Percentiles rank a stretch among this genome's conserved stretches.
Conservation (phyloP, 2,329 filamentous ascomycete species). For the Calonectria multiphialidica region DNA sequence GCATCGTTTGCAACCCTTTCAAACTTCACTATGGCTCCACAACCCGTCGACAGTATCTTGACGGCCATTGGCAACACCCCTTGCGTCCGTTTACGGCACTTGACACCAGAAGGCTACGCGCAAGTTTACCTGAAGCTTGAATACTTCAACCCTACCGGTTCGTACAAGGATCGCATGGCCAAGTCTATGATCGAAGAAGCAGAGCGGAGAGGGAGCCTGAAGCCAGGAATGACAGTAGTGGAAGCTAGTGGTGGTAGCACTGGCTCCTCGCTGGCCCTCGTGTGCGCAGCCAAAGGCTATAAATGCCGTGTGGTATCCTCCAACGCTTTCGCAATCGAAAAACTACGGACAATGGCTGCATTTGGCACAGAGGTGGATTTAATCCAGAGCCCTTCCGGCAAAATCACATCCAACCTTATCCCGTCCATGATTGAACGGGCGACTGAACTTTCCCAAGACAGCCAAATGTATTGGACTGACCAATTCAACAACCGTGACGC, state of each 20-base stretch:
- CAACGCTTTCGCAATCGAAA: background rate
- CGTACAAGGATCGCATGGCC: constrained; percentile 11
- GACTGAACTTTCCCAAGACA: background rate
- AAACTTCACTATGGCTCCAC: too few species aligned
- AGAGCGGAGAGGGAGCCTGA: background rate
- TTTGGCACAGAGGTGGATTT: background rate
- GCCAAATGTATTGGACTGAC: background rate
- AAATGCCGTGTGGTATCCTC: background rate
- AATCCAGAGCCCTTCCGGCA: background rate
- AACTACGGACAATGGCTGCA: background rate
- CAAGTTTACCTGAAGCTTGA: too few species aligned
- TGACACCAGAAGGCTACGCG: too few species aligned
- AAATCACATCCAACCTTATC: background rate
- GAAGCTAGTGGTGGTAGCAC: constrained; percentile 3
- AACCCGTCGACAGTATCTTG: too few species aligned
- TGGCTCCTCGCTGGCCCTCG: constrained; percentile 2
- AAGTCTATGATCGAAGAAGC: background rate
- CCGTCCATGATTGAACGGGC: background rate
- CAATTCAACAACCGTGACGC: background rate
- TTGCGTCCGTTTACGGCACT: too few species aligned
- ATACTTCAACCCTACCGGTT: background rate
- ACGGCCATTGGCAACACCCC: too few species aligned
- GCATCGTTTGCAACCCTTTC: too few species aligned
- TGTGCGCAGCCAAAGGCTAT: constrained; percentile 5
- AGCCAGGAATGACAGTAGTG: background rate